Base-by-base conservation (phyloP, 305 asterid genomes). In the Fraxinus sp. region DNA sequence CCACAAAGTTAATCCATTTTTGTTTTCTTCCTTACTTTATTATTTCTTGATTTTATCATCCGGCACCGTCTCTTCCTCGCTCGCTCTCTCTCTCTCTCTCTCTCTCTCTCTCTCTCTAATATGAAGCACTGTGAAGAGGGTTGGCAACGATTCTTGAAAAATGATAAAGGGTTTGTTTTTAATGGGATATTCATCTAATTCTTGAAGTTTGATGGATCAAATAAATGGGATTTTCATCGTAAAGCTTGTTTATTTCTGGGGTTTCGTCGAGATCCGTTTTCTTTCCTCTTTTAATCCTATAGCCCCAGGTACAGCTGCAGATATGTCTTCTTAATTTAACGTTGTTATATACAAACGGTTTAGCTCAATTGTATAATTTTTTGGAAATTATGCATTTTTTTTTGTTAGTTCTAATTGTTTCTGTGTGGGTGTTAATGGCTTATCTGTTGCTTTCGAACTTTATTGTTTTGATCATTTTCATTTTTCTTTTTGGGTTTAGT, bases 181-280 rank as follows among this genome's bases (percentile, higher is more conserved):
- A 9, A 41, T 81, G 84, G 83, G 37, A 46, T 79, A 41, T 35
- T 33, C 79, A 26, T 82, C 82, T 85, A 5, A 79, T 88, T 86
- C 79, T 85, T 79, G 76, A 72, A 70, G 82, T 79, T 80, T 86
- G 83, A 74, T 86, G 68, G 83, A 89, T 88, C 86, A 82, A 59
- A 62, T 43, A 81, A 24, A 52, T 82, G 90, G 81, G 87, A 55
- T 77, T 83, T 87, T 82, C 83, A 77, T 85, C 85, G 79, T 88
- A 81, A 85, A 62, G 82, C 78, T 79, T 83, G 79, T 43, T 82
- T 28, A 72, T 80, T 86, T 87, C 77, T 84, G 82, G 88, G 89
- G 59, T 43, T 77, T 79, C 83, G 78, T 86, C 94, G 87, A 91
- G 97, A 91, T 94, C 95, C 87, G 84, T 62, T 82, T 66, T 79